Evolutionary conservation across 805 yeast species (phyloP).

Genomic region (Candida railenensis): DNA sequence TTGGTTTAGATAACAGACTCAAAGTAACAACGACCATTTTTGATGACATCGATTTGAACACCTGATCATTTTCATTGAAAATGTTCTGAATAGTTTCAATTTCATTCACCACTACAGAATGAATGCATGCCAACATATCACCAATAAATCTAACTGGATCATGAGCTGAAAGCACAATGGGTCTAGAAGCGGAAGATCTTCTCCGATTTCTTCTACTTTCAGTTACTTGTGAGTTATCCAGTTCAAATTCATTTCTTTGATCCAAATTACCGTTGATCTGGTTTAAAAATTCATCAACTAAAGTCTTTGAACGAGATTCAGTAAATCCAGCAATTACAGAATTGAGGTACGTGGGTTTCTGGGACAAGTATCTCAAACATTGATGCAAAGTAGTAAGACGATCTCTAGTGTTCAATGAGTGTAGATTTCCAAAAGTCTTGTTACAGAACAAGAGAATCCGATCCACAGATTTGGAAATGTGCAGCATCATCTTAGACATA

Average conservation of each 20-base stretch:
- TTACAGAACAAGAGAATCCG: constrained; percentile 29
- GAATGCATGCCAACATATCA: constrained; percentile 85
- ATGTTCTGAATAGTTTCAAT: constrained; percentile 69
- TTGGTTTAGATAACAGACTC: constrained; percentile 55
- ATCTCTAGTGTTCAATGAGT: constrained; percentile 23
- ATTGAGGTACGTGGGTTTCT: constrained; percentile 52
- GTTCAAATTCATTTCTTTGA: constrained; percentile 1
- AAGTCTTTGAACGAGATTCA: constrained; percentile 61
- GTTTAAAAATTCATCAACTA: constrained; percentile 64
- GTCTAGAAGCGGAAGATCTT: constrained; percentile 22
- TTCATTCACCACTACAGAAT: constrained; percentile 83
- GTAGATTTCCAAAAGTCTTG: constrained; percentile 31
- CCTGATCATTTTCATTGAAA: constrained; percentile 32
- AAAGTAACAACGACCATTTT: constrained; percentile 50
- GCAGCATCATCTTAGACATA: constrained; percentile 53
- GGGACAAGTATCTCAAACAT: constrained; percentile 28
- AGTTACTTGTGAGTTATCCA: neutral
- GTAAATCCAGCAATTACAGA: constrained; percentile 61
- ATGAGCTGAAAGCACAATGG: constrained; percentile 65
- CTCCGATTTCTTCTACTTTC: neutral
- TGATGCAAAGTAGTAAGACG: constrained; percentile 27
- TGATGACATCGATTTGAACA: constrained; percentile 24
- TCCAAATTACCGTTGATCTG: constrained; percentile 46
- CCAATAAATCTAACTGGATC: constrained; percentile 84
- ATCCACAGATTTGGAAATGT: constrained; percentile 43